phyloP scores from a whole-genome alignment of 2,329 filamentous ascomycete genomes.

The Acrocalymma vagum region DNA sequence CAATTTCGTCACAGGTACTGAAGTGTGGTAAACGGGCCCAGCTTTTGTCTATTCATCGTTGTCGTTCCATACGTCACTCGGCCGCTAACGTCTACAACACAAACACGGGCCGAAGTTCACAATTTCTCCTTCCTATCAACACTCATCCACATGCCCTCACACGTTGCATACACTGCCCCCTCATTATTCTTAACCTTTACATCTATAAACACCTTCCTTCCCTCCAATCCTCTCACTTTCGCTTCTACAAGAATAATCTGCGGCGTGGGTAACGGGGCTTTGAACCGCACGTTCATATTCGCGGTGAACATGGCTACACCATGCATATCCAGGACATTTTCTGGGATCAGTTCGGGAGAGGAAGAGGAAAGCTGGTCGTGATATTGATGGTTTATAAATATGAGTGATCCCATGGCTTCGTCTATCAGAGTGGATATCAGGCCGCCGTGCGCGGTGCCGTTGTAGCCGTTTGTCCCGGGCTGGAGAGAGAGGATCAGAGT shows the following conservation, averaged over 20 bases:
- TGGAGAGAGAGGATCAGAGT: conserved; percentile 6
- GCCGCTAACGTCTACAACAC: too few species aligned
- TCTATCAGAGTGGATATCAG: conserved; percentile 9
- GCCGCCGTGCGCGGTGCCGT: conserved; percentile 9
- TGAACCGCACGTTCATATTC: conserved; percentile 10
- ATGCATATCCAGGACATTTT: conserved; percentile 8
- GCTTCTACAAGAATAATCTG: conserved; percentile 7
- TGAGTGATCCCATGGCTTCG: conserved; percentile 11
- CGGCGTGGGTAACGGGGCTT: conserved; percentile 4
- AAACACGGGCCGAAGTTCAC: too few species aligned
- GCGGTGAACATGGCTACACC: conserved; percentile 9
- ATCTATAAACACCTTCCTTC: conserved; percentile 7
- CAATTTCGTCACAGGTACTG: too few species aligned
- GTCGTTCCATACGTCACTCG: too few species aligned
- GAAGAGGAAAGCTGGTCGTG: conserved; percentile 5
- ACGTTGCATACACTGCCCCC: conserved; percentile 1
- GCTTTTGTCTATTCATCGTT: too few species aligned
- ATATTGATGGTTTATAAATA: conserved; percentile 4
- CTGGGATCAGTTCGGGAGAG: not conserved
- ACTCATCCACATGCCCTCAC: conserved; percentile 6
- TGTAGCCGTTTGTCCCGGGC: conserved; percentile 8
- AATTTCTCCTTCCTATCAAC: conserved; percentile 3
- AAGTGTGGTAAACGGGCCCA: too few species aligned
- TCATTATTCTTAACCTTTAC: conserved; percentile 1
- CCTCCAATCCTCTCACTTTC: conserved; percentile 3